These are phyloP conservation scores for Leccinum pachyderme DNA, from an alignment of 1,284 basidiomycete species.

Conservation along the genomic window DNA sequence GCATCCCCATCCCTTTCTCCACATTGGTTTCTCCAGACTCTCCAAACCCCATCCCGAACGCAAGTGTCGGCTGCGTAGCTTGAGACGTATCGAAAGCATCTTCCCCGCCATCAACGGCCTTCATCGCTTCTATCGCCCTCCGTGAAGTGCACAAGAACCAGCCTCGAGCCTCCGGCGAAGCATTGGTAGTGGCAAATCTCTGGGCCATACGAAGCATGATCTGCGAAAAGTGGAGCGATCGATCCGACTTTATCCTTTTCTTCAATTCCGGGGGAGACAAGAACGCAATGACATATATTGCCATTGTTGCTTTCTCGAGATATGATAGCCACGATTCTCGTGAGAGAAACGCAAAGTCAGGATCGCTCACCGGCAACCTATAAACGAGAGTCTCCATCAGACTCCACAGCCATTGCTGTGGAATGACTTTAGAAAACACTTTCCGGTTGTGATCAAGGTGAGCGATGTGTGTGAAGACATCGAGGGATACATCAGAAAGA, in stretches of 20 bases:
- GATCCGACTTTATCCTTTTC: conserved; percentile 59
- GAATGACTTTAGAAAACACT: conserved; percentile 61
- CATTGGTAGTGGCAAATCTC: conserved; percentile 48
- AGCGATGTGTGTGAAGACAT: conserved; percentile 77
- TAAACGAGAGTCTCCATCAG: conserved; percentile 74
- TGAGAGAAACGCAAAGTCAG: conserved; percentile 71
- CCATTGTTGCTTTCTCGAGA: conserved; percentile 76
- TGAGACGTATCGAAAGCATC: conserved; percentile 72
- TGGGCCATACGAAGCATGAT: conserved; percentile 67
- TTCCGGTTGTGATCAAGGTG: conserved; percentile 81
- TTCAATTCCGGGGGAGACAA: conserved; percentile 76
- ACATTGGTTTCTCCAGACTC: conserved; percentile 65
- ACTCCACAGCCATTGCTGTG: conserved; percentile 55
- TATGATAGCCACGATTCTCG: conserved; percentile 75
- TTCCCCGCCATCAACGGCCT: conserved; percentile 77
- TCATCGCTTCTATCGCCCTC: conserved; percentile 81
- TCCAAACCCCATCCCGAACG: conserved; percentile 75
- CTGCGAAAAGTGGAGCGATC: conserved; percentile 56
- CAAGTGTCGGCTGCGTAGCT: conserved; percentile 52
- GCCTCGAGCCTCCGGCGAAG: conserved; percentile 46
- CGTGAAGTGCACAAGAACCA: conserved; percentile 67
- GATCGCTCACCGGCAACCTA: conserved; percentile 76
- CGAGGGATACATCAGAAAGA: conserved; percentile 75
- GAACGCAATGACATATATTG: conserved; percentile 86
- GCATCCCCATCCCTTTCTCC: conserved; percentile 70